Conservation (phyloP, 768 basidiomycete genomes). For the Scleroderma citrinum region DNA sequence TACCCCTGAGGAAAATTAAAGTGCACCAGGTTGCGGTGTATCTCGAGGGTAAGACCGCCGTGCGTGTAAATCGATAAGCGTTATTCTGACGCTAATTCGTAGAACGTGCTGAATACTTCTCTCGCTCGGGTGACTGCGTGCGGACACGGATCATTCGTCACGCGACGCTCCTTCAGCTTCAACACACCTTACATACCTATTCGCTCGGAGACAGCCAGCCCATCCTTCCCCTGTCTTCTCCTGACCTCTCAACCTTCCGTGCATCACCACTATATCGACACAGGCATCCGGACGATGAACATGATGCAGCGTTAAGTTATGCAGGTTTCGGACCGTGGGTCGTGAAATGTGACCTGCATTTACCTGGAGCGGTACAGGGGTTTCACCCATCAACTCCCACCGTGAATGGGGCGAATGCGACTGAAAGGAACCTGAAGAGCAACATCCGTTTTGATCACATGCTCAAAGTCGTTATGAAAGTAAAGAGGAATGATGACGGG, state of each 20-base stretch:
- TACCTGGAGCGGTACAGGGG: slow-evolving; percentile 48
- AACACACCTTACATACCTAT: slow-evolving; percentile 27
- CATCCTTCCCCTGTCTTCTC: slow-evolving; percentile 74
- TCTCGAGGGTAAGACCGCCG: slow-evolving; percentile 69
- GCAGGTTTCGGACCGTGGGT: slow-evolving; percentile 89
- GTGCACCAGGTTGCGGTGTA: slow-evolving; percentile 65
- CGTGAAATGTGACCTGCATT: slow-evolving; percentile 58
- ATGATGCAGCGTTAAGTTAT: slow-evolving; percentile 50
- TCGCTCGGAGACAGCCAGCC: slow-evolving; percentile 45
- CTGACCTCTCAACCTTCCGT: slow-evolving; percentile 55
- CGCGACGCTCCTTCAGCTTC: slow-evolving; percentile 58
- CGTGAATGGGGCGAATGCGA: background rate
- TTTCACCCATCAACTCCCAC: slow-evolving; percentile 32
- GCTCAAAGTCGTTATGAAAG: slow-evolving; percentile 77
- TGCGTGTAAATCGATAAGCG: background rate
- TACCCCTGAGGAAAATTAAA: slow-evolving; percentile 81
- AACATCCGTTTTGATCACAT: slow-evolving; percentile 72
- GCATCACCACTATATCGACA: slow-evolving; percentile 62
- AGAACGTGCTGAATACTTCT: slow-evolving; percentile 79
- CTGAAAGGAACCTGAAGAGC: slow-evolving; percentile 37
- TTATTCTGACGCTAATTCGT: slow-evolving; percentile 2
- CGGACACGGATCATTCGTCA: slow-evolving; percentile 63
- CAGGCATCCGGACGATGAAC: slow-evolving; percentile 43
- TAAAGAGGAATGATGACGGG: slow-evolving; percentile 67
- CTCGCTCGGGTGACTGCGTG: slow-evolving; percentile 57